Conservation (phyloP, 1,139 yeast species). For the Scheffersomyces cryptocercus region DNA sequence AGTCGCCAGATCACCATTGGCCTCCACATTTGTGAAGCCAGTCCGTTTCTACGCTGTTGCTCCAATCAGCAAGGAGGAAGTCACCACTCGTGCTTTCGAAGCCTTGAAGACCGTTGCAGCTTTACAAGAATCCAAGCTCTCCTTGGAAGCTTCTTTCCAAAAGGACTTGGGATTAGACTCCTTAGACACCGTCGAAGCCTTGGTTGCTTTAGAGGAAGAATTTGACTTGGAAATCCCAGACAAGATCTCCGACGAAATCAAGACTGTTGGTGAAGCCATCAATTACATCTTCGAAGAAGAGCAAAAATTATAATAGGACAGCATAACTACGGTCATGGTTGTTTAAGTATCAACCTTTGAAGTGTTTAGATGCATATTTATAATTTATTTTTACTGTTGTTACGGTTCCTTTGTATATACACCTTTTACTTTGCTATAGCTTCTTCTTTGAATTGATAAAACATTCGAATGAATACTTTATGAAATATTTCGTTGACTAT, state of each 20-base stretch:
- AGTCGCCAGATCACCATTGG: conserved; percentile 28
- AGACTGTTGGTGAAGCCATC: conserved; percentile 69
- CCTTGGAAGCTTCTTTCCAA: conserved; percentile 51
- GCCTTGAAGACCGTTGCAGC: conserved; percentile 54
- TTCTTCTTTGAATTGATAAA: no score
- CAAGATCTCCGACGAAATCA: conserved; percentile 66
- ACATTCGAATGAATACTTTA: no score
- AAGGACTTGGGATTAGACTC: conserved; percentile 72
- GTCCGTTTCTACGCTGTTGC: conserved; percentile 50
- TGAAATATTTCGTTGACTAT: no score
- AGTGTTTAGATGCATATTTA: no score
- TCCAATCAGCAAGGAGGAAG: conserved; percentile 50
- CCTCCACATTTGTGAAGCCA: conserved; percentile 28
- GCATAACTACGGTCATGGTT: no score
- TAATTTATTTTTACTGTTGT: no score
- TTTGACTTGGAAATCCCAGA: conserved; percentile 72
- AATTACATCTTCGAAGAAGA: conserved; percentile 57
- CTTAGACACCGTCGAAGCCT: conserved; percentile 68
- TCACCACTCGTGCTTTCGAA: conserved; percentile 48
- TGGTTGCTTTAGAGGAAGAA: conserved; percentile 73
- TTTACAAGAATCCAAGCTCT: conserved; percentile 47
- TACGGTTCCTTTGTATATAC: no score
- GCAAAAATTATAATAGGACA: conserved; percentile 36
- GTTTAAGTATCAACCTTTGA: no score
- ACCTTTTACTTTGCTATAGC: no score